Evolutionary conservation across 108 stramenopile species (phyloP), one percentile per base, ranked within the genome.

Genomic region (Cyclotella sp.): DNA sequence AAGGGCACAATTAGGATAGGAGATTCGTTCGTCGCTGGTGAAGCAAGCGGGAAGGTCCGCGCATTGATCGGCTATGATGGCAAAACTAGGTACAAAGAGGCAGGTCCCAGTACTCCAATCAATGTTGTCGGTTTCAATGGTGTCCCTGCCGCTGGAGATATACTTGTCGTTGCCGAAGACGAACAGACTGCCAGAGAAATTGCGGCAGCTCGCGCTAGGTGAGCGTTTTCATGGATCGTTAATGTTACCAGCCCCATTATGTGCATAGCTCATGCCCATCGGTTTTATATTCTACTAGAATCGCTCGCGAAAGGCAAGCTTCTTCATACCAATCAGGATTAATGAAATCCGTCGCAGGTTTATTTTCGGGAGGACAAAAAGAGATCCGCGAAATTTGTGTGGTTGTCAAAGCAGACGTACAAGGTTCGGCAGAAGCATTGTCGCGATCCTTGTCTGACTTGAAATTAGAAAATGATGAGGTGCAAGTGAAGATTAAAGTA

Each of bases 381-480:
- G 87, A 93, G 61, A 73, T 79, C 16, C 91, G 95, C 59, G 93
- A 97, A 77, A 92, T 98, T 75, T 94, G 90, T 61, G 90, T 97
- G 24, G 75, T 99, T 26, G 85, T 99, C 42, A 98, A 98, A 86
- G 97, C 97, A 9, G 97, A 98, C 72, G 96, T 93, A 0, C 92
- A 95, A 72, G 99, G 98, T 30, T 87, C 95, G 29, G 95, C 97
- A 0, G 98, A 98, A 76, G 98, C 99, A 26, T 70, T 99, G 61
- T 84, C 93, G n/a, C 73, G 91, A 42, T 88, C 97, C 40, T 84
- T 99, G 1, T 65, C 71, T 24, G 95, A 92, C n/a, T 78, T 99
- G 30, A 91, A 92, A 64, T 70, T 91, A 6, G 96, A 97, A 54
- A 87, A 97, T 61, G 95, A 93, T 30, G 89, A 92, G 75, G 92